Percentiles rank a stretch among this genome's conserved stretches.
Conservation (phyloP, 1,139 yeast genomes). For the Sugiyamaella pinicola region DNA sequence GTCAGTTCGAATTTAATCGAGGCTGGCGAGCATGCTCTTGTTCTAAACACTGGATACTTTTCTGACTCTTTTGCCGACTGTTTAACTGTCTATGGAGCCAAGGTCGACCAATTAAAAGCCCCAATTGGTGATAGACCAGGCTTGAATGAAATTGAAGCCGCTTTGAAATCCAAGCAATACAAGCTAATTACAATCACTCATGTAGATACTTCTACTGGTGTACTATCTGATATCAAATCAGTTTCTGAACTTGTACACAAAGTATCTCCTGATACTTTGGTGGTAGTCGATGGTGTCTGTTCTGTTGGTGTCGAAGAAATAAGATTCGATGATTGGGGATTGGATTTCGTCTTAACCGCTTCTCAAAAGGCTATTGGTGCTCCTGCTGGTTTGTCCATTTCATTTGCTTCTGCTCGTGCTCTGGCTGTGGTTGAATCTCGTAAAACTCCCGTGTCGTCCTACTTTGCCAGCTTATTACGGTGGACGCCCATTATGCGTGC, state of each 20-base stretch:
- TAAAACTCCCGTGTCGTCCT: conserved; percentile 60
- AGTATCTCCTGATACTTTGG: conserved; percentile 75
- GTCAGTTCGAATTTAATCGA: conserved; percentile 74
- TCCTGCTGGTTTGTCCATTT: conserved; percentile 87
- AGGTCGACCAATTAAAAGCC: conserved; percentile 57
- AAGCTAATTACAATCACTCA: conserved; percentile 83
- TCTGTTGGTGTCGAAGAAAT: conserved; percentile 87
- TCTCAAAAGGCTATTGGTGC: conserved; percentile 96
- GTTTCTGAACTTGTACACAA: conserved; percentile 63
- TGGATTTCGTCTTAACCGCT: conserved; percentile 86
- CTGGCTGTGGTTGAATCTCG: conserved; percentile 56
- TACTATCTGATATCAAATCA: conserved; percentile 68
- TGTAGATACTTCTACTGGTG: conserved; percentile 96
- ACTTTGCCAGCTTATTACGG: conserved; percentile 74
- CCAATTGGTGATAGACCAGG: conserved; percentile 78
- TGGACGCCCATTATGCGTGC: conserved; percentile 92
- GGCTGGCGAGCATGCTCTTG: conserved; percentile 65
- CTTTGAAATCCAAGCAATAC: conserved; percentile 57
- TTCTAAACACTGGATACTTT: conserved; percentile 90
- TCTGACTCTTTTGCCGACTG: conserved; percentile 85
- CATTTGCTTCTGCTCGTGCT: conserved; percentile 77
- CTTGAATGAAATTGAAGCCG: conserved; percentile 56
- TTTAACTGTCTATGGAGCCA: conserved; percentile 71
- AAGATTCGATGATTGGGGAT: conserved; percentile 86
- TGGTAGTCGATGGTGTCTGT: conserved; percentile 92